phyloP scores from a whole-genome alignment of 305 asterid species.

The Fraxinus latifolia region DNA sequence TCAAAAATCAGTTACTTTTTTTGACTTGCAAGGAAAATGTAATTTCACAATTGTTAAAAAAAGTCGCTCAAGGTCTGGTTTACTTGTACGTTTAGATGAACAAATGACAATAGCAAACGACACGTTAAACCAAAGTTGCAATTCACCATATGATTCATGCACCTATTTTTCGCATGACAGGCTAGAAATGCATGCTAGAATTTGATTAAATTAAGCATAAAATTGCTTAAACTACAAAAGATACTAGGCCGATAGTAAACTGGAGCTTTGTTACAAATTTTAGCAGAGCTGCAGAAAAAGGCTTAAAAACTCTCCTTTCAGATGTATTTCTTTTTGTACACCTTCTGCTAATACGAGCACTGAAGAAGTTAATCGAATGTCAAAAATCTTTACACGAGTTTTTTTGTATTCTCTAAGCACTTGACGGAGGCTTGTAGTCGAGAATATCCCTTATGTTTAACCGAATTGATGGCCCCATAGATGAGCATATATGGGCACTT shows the following conservation, averaged over 20 bases:
- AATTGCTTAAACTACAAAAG: slow-evolving; percentile 5
- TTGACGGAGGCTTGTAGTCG: slow-evolving; percentile 65
- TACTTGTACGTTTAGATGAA: neutral
- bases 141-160: neutral
- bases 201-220: neutral
- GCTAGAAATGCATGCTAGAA: neutral
- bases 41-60: neutral
- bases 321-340: slow-evolving; percentile 23
- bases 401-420: slow-evolving; percentile 21
- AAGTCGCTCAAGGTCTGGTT: neutral
- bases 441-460: slow-evolving; percentile 78
- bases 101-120: neutral
- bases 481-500: slow-evolving; percentile 86
- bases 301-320: neutral
- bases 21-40: neutral
- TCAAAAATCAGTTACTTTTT: neutral
- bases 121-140: neutral
- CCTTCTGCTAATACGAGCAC: slow-evolving; percentile 28
- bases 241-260: neutral
- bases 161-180: neutral
- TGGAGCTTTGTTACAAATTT: neutral
- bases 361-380: slow-evolving; percentile 15
- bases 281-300: neutral
- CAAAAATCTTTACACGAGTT: slow-evolving; percentile 44
- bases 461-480: slow-evolving; percentile 96